A percentile compares a stretch with the other conserved stretches of the same genome.
phyloP scores from a whole-genome alignment of 2,329 filamentous ascomycete species.

The Colletotrichum kahawae region DNA sequence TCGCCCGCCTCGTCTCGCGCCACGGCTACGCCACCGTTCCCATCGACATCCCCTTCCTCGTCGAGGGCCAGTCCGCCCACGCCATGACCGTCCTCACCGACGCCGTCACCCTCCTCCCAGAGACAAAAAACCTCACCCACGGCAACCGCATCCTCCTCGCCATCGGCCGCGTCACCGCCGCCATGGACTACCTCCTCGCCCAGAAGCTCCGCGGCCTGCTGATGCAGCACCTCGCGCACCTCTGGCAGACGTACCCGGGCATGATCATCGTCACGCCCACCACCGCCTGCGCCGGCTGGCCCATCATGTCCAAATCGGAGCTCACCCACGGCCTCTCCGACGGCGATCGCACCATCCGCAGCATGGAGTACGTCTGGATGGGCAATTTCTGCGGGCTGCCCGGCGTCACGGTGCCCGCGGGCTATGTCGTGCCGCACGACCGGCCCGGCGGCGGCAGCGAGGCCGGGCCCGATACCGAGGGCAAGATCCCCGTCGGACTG shows the following conservation, averaged over 20 bases:
- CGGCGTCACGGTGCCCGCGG: conserved; percentile 48
- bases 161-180: conserved; percentile 65
- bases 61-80: conserved; percentile 74
- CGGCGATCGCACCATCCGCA: conserved; percentile 48
- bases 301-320: conserved; percentile 41
- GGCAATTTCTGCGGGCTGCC: conserved; percentile 57
- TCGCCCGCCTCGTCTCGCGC: conserved; percentile 58
- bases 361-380: conserved; percentile 57
- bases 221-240: conserved; percentile 72
- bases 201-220: conserved; percentile 73
- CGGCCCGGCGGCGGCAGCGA: conserved; percentile 32
- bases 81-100: conserved; percentile 77
- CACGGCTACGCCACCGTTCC: conserved; percentile 59
- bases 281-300: conserved; percentile 54
- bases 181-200: conserved; percentile 70
- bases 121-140: conserved; percentile 57
- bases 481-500: conserved; percentile 55
- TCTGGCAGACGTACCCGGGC: conserved; percentile 70
- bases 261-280: conserved; percentile 76
- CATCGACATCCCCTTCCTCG: conserved; percentile 61
- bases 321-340: conserved; percentile 48
- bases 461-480: conserved; percentile 35
- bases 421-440: conserved; percentile 45
- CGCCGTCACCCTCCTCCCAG: conserved; percentile 48
- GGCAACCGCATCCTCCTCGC: conserved; percentile 71